phyloP scores from a whole-genome alignment of 176 grass and related monocot species.

The Oryza nivara region DNA sequence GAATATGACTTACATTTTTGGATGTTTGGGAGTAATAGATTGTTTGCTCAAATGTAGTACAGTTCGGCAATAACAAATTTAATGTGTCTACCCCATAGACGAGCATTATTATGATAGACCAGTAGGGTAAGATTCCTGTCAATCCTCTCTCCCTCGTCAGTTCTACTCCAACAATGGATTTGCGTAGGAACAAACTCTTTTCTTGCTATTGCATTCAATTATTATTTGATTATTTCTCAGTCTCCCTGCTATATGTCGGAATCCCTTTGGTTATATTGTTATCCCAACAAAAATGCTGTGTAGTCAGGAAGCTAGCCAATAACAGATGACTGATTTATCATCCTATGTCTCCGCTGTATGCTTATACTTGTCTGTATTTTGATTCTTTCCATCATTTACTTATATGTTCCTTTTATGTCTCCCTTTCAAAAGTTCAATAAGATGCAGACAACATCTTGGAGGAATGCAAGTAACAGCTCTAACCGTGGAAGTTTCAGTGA shows the following conservation, averaged over 20 bases:
- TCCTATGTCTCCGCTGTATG: constrained; percentile 3
- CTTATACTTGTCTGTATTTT: constrained; percentile 13
- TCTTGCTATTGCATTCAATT: background rate
- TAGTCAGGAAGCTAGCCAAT: background rate
- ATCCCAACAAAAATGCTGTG: background rate
- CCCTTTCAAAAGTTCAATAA: constrained; percentile 58
- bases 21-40: background rate
- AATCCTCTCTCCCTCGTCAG: background rate
- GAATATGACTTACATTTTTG: background rate
- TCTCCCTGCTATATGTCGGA: constrained; percentile 12
- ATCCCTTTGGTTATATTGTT: background rate
- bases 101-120: background rate
- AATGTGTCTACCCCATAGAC: background rate
- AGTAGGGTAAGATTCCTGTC: background rate
- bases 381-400: constrained; percentile 32
- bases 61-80: background rate
- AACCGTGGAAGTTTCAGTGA: constrained; percentile 61
- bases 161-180: constrained; percentile 1
- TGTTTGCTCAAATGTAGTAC: background rate
- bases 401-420: constrained; percentile 34
- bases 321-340: background rate
- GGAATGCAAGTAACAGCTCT: constrained; percentile 50
- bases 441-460: constrained; percentile 62
- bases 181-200: background rate
- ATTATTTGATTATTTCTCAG: constrained; percentile 4